These are phyloP conservation scores for Smittium mucronatum DNA, from an alignment of 371 early-diverging fungal genomes.

Conservation along the genomic window DNA sequence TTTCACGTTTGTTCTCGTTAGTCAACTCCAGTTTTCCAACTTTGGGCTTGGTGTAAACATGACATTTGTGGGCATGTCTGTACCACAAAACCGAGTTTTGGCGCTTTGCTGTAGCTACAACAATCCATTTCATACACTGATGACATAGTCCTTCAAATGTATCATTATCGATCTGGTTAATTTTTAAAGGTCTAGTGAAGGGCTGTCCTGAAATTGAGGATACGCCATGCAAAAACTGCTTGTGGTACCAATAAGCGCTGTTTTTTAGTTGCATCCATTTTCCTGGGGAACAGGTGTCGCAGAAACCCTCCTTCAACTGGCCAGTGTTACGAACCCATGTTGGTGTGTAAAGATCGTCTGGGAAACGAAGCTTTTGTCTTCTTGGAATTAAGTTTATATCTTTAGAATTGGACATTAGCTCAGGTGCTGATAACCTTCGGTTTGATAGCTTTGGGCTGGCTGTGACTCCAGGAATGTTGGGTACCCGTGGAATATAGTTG, in stretches of 20 bases:
- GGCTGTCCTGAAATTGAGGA: conserved; percentile 73
- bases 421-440: conserved; percentile 25
- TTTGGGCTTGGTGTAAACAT: conserved; percentile 73
- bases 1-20: no score
- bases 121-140: conserved; percentile 74
- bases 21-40: conserved; percentile 19
- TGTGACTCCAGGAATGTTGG: conserved; percentile 30
- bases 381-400: conserved; percentile 14
- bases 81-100: conserved; percentile 75
- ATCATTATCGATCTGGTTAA: conserved; percentile 45
- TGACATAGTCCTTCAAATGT: conserved; percentile 79
- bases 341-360: conserved; percentile 77
- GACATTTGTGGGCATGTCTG: conserved; percentile 86
- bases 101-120: conserved; percentile 62
- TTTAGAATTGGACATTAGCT: conserved; percentile 6
- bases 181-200: conserved; percentile 61
- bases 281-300: conserved; percentile 74
- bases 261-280: conserved; percentile 88
- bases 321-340: conserved; percentile 71
- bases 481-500: not conserved
- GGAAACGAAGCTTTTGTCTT: conserved; percentile 40
- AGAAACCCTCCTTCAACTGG: conserved; percentile 72
- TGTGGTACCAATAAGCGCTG: conserved; percentile 91
- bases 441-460: conserved; percentile 31
- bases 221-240: conserved; percentile 86